Base-by-base conservation (phyloP, 2,329 filamentous ascomycete species). In the Bipolaris zeicola region DNA sequence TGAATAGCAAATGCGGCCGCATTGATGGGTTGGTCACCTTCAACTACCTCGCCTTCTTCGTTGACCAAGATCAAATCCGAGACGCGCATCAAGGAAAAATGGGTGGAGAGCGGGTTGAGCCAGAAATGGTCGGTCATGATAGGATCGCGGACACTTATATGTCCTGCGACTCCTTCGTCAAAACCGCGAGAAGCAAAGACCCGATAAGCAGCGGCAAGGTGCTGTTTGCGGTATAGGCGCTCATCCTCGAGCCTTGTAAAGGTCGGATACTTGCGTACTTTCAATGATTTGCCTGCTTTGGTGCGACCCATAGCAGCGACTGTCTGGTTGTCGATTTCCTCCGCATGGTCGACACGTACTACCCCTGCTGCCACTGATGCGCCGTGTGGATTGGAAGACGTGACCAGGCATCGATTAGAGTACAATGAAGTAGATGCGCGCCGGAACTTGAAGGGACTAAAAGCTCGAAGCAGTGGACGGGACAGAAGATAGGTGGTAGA, bases 1-100 rank as follows among this genome's bases (percentile, higher is more conserved):
- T 81, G 79, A 37, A 81, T 81, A 0, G 78, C 76, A 59, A 81
- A 82, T 0, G 78, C 80, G 0, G 79, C 79, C 5, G 78, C 76
- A 54, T 81, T 81, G 59, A 81, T 74, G 59, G 71, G 72, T 49
- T 74, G 66, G 76, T 77, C 53, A 8, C 77, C 77, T 16, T 76
- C 66, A 1, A 78, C 76, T 1, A 78, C 73, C 18, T 74, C 65
- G 20, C 78, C 78, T 14, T 74, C 66, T 55, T 80, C 77, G 44
- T 79, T 74, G 66, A 80, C 76, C 1, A 80, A 73, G 41, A 80
- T 78, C 50, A 80, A 64, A 51, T 80, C 77, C 2, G 70, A 75
- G 22, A 79, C 78, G 18, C 64, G 63, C 52, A 80, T 77, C 20
- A 74, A 73, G 1, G 70, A 73, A 65, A 82, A 82, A 64, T 82